Base-by-base conservation (phyloP, 1,139 yeast genomes). In the Suzukiozyma palmioleophila region DNA sequence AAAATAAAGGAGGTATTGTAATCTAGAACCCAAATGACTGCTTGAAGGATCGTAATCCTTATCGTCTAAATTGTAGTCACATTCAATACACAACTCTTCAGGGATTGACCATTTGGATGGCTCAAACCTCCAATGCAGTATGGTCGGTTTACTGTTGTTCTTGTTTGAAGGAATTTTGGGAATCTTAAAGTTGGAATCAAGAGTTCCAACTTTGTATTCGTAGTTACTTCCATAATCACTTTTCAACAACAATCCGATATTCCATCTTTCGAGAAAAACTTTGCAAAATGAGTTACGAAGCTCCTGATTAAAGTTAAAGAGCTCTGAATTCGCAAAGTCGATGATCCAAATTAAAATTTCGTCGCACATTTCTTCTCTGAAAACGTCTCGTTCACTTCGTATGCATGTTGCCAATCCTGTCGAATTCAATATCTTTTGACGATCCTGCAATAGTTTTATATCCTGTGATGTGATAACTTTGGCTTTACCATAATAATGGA, bases 361-460 rank as follows among this genome's bases (percentile, higher is more conserved):
- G 39, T 77, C 81, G 47, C 85, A 81, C 88, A 85, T 81, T 42
- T 85, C 92, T 56, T 88, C 96, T 39, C 95, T 67, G 53, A 85
- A 84, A 8, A 77, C 64, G 52, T 87, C 96, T 43, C 90, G 65
- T 12, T 78, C 69, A 39, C 81, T 75, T 44, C 89, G 63, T 11
- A 88, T 81, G 35, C 87, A 76, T 2, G 84, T 74, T 0, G 83
- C 74, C 29, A 88, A 64, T 0, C 89, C 88, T 1, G 86, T 82
- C 1, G 77, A 64, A 26, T 73, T 63, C 33, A 87, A 59, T 2
- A 72, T 62, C 11, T 62, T 60, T 50, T 84, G 86, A 33, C 83
- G 66, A 31, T 70, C 75, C 35, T 78, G 50, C 33, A 88, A 60
- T 10, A 71, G 64, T 0, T 59, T 60, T 8, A 84, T 51, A 49